phyloP scores from a whole-genome alignment of 2,329 filamentous ascomycete genomes.

The Cladosporium sp. region DNA sequence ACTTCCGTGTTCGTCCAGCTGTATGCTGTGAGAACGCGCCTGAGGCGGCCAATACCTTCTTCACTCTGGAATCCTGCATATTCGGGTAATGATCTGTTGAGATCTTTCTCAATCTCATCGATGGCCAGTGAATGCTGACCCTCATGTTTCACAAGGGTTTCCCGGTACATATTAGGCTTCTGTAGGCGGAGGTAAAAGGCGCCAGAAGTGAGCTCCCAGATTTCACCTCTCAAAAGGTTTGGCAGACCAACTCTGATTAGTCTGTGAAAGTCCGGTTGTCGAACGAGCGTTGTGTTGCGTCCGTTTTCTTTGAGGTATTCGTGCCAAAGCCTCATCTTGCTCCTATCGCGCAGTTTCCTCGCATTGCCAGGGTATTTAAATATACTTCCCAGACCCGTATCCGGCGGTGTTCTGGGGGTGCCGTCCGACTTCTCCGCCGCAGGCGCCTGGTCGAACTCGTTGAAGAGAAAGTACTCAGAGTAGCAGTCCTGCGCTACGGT shows the following conservation, averaged over 20 bases:
- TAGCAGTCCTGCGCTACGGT: conserved; percentile 80
- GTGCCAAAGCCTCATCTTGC: conserved; percentile 96
- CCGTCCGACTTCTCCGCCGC: conserved; percentile 41
- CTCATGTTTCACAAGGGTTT: conserved; percentile 77
- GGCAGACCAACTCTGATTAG: conserved; percentile 92
- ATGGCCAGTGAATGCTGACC: conserved; percentile 90
- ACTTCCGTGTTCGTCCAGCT: conserved; percentile 96
- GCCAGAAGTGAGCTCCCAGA: conserved; percentile 92
- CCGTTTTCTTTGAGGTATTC: conserved; percentile 93
- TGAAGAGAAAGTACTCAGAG: conserved; percentile 64
- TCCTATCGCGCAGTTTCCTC: conserved; percentile 86
- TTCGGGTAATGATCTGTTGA: conserved; percentile 93
- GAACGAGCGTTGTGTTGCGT: conserved; percentile 82
- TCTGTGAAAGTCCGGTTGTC: conserved; percentile 96
- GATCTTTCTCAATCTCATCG: conserved; percentile 97
- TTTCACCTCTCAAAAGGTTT: conserved; percentile 86
- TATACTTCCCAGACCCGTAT: conserved; percentile 85
- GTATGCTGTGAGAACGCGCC: conserved; percentile 90
- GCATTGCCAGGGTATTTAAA: conserved; percentile 95
- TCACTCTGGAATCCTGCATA: conserved; percentile 97
- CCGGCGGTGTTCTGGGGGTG: conserved; percentile 54
- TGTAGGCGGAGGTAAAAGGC: conserved; percentile 84
- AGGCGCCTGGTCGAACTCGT: conserved; percentile 34
- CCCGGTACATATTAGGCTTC: conserved; percentile 74
- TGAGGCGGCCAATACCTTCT: conserved; percentile 84